Evolutionary conservation across 2,329 filamentous ascomycete genomes (phyloP).

Genomic region (Furcasterigmium furcatum): DNA sequence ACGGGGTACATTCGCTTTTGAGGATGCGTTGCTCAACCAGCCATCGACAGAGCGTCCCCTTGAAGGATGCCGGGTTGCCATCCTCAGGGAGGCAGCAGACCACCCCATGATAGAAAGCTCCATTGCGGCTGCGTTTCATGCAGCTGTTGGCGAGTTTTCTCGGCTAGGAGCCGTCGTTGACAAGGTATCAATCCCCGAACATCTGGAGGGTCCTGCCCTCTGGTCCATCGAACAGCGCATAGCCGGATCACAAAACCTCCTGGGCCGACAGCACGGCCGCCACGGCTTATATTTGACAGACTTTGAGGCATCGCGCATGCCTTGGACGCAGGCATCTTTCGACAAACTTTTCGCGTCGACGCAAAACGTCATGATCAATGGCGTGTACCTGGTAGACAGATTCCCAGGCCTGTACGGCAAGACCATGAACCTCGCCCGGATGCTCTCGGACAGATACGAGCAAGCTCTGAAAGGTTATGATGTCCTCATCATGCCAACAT

Average conservation of each 20-base stretch:
- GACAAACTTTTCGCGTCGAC: slow-evolving; percentile 48
- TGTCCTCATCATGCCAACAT: slow-evolving; percentile 43
- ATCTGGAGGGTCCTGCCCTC: slow-evolving; percentile 42
- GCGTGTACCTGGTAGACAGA: slow-evolving; percentile 37
- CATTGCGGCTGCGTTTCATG: too few species aligned
- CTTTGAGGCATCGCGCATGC: slow-evolving; percentile 44
- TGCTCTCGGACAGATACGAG: slow-evolving; percentile 44
- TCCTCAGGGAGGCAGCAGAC: too few species aligned
- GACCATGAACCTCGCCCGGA: slow-evolving; percentile 40
- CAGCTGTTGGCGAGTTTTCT: too few species aligned
- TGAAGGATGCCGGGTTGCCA: too few species aligned
- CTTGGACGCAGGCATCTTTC: slow-evolving; percentile 43
- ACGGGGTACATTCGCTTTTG: too few species aligned
- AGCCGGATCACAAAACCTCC: slow-evolving; percentile 35
- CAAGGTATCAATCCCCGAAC: slow-evolving; percentile 49
- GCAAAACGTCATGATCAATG: slow-evolving; percentile 52
- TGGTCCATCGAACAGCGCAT: slow-evolving; percentile 47
- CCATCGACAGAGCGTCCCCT: too few species aligned
- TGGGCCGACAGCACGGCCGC: slow-evolving; percentile 40
- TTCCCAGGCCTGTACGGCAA: slow-evolving; percentile 45
- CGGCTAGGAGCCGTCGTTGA: too few species aligned
- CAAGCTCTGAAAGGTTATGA: slow-evolving; percentile 34
- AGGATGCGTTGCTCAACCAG: too few species aligned
- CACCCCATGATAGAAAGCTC: too few species aligned
- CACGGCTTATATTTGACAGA: slow-evolving; percentile 45